Evolutionary conservation across 176 grass and related monocot genomes (phyloP).

Genomic region (Carex cristatella): DNA sequence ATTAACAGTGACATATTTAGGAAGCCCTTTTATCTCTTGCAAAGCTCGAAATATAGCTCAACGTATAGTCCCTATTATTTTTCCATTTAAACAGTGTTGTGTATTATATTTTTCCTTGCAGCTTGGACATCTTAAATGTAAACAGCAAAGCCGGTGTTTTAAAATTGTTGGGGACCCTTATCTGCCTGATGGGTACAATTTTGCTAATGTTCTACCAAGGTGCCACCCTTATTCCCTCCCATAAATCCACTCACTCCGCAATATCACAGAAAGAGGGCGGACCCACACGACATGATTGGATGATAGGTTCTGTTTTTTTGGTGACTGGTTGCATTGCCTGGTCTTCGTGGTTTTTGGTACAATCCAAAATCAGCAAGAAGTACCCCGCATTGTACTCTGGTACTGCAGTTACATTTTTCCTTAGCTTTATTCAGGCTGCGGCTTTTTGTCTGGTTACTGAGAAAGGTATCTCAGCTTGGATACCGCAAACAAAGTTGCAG

Average conservation of each 20-base stretch:
- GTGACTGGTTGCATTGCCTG: slow-evolving; percentile 59
- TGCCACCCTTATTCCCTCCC: slow-evolving; percentile 22
- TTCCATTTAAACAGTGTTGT: neutral
- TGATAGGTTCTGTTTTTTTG: slow-evolving; percentile 62
- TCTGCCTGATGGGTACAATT: slow-evolving; percentile 65
- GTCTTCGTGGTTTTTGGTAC: slow-evolving; percentile 78
- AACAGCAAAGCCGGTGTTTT: slow-evolving; percentile 38
- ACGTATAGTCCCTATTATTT: neutral
- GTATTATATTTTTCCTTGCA: slow-evolving; percentile 1
- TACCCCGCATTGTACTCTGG: slow-evolving; percentile 81
- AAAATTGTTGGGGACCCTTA: slow-evolving; percentile 54
- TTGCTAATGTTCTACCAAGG: slow-evolving; percentile 78
- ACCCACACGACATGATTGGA: slow-evolving; percentile 34
- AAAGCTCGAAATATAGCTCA: neutral
- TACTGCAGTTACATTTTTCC: slow-evolving; percentile 62
- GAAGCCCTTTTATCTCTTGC: neutral
- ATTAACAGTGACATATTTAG: neutral
- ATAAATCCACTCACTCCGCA: neutral
- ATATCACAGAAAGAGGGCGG: neutral
- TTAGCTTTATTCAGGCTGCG: slow-evolving; percentile 79
- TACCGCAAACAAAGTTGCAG: slow-evolving; percentile 52
- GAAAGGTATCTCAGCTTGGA: slow-evolving; percentile 48
- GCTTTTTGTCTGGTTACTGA: slow-evolving; percentile 48
- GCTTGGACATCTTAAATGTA: slow-evolving; percentile 50
- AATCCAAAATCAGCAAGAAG: slow-evolving; percentile 54